Evolutionary conservation across 2,329 filamentous ascomycete species (phyloP), one percentile per base, ranked within the genome.

Genomic region (Bertia moriformis): DNA sequence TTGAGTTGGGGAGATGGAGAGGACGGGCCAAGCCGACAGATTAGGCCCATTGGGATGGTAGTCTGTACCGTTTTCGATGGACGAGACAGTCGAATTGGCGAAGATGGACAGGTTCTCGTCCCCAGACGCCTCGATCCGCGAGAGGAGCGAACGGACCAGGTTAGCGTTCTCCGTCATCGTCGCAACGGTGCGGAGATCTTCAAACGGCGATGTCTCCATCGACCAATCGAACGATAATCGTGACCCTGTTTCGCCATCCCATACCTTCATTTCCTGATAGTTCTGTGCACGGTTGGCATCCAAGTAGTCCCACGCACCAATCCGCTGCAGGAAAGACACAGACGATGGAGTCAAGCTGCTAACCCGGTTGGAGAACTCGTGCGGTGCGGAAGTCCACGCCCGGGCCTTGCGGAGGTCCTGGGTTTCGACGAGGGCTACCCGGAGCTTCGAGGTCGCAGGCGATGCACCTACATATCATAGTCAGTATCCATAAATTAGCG

Each of bases 161-260:
- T 80, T 80, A 13, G 63, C 49, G 46, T 79, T 80, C 55, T 80
- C 75, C 30, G 71, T 74, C 74, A 80, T 80, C 42, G 73, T 76
- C 36, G 75, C 75, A 38, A 80, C 69, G 3, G 65, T 68, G 38
- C 60, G 63, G 46, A 58, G 43, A 46, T 61, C 60, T 50, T 49
- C 60, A 50, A 63, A 59, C 13, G 61, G 57, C 14, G 61, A 61
- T 7, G 60, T 60, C 40, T 66, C 62, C 43, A 55, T 51, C n/a
- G 57, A 56, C 67, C 67, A 72, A 51, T 74, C 69, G 53, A 80
- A 80, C 19, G 71, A 71, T 46, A 80, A 75, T 46, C 66, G 65
- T 18, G 72, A 71, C 38, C 68, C 72, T 39, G 70, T 74, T 44
- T 75, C 65, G 33, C 74, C 75, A 50, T 80, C 75, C 75, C 75